A percentile compares a stretch with the other conserved stretches of the same genome.
These are phyloP conservation scores for Sporothrix sp. DNA, from an alignment of 2,329 filamentous ascomycete genomes.

Conservation along the genomic window DNA sequence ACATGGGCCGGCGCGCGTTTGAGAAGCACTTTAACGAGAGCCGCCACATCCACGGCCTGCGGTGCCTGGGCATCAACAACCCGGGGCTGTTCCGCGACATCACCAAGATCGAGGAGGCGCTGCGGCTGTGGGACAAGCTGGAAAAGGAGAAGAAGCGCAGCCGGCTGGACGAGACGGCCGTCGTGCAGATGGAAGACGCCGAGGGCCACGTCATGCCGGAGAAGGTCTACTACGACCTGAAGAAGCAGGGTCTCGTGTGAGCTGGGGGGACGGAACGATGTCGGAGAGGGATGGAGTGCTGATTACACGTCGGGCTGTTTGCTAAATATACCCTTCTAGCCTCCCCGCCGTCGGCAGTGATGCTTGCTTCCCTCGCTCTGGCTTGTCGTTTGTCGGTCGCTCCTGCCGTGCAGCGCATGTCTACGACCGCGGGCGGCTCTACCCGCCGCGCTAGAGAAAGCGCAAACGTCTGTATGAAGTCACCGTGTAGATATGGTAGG, in stretches of 20 bases:
- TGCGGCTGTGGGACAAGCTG: constrained; percentile 87
- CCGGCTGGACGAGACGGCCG: constrained; percentile 64
- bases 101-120: constrained; percentile 79
- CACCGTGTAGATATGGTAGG: too few species aligned
- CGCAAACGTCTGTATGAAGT: too few species aligned
- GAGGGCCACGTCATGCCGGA: constrained; percentile 99
- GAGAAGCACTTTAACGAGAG: constrained; percentile 98
- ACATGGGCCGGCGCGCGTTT: constrained; percentile 64
- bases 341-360: too few species aligned
- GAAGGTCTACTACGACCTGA: constrained; percentile 92
- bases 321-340: constrained; percentile 6
- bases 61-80: constrained; percentile 88
- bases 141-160: constrained; percentile 73
- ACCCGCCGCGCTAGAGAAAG: too few species aligned
- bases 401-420: too few species aligned
- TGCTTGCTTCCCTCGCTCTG: background rate
- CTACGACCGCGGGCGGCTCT: too few species aligned
- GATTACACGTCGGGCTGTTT: background rate
- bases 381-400: background rate
- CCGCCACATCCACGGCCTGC: constrained; percentile 84
- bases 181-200: constrained; percentile 97
- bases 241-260: constrained; percentile 79
- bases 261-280: background rate
- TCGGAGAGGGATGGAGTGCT: too few species aligned
- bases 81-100: constrained; percentile 90